Base-by-base conservation (phyloP, 352 stramenopile genomes). In the Phytophthora fragariae region DNA sequence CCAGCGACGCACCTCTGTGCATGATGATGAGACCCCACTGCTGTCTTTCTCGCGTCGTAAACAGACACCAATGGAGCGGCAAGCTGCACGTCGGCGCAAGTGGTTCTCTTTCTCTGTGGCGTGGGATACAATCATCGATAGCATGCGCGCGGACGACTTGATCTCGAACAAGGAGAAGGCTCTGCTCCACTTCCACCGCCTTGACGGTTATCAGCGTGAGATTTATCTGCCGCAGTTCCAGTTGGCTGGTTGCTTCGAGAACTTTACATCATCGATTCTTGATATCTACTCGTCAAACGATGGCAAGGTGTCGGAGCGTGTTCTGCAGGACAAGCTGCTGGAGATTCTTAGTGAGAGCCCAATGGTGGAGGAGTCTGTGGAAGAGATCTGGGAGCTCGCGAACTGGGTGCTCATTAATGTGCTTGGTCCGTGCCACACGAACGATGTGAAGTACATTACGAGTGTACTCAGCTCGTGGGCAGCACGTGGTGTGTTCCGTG, bases 221-320 rank as follows among this genome's bases (percentile, higher is more conserved):
- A 98, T 99, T 70, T 99, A 99, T 72, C 75, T 99, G 46, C 98
- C 98, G 21, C 94, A 99, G 54, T 99, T 99, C 75, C 97, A 99
- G 72, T 94, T 98, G 14, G 98, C 97, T 11, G 98, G 98, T 17
- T 98, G 95, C 62, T 98, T 99, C 19, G 97, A 99, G 74, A 89
- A 89, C 33, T 97, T 97, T 50, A 95, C 84, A 17, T 89, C 86
- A 3, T 84, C 57, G 24, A 88, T 95, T 49, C 70, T 90, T 53
- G 86, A 95, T 44, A 76, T 96, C 52, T 95, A 94, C 79, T 73
- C 79, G 35, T 80, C 78, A 27, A 80, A 86, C 39, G 76, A 90
- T 24, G 76, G 66, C 19, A 80, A 86, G 3, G 83, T 95, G 1
- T 86, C 82, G 17, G 89, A 96, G 63, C 85, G 89, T 31, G 73